Evolutionary conservation across 2,329 filamentous ascomycete species (phyloP), one percentile per base, ranked within the genome.

Genomic region (Trichoderma sp.): DNA sequence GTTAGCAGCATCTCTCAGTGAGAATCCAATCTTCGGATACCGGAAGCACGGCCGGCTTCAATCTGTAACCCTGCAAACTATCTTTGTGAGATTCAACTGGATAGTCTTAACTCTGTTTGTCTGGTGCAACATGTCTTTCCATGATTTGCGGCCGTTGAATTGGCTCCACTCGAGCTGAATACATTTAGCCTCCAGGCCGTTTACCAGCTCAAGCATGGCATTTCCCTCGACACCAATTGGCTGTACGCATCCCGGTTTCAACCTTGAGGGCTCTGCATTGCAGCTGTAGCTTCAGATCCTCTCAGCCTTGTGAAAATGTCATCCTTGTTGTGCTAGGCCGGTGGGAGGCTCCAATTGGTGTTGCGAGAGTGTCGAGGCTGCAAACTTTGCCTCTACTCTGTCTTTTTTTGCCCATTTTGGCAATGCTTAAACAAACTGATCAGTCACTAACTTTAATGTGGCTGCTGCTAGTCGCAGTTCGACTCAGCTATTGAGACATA

Each of bases 341-440:
- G 8, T 8, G 30, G 11, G 47, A 28, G 24, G 15, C 9, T 57
- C 15, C n/a, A 53, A 21, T 53, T 36, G 51, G 67, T 2, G 28
- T 34, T 53, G 57, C 67, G n/a, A 43, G 26, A 43, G 6, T 26
- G 18, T 43, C 3, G 53, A 68, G 65, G 65, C 65, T 39, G 8
- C 47, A 68, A 47, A 11, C 65, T 68, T 68, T 68, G 65, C 53
- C 18, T 58, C 30, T 32, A 58, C 53, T 58, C 47, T 28, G 32
- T 3, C 18, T 14, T 36, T 51, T 47, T 3, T 43, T 68, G 34
- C 36, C 65, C 65, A 58, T 58, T 58, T 60, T 15, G 34, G 65
- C 9, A 68, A 68, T 53, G 15, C 7, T 32, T 36, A 21, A 58
- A 36, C 18, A 68, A 53, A 3, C 26, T 58, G 64, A 58, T 58